These are phyloP conservation scores for Hanseniaspora mollemarum DNA, from an alignment of 805 yeast species.

Conservation along the genomic window DNA sequence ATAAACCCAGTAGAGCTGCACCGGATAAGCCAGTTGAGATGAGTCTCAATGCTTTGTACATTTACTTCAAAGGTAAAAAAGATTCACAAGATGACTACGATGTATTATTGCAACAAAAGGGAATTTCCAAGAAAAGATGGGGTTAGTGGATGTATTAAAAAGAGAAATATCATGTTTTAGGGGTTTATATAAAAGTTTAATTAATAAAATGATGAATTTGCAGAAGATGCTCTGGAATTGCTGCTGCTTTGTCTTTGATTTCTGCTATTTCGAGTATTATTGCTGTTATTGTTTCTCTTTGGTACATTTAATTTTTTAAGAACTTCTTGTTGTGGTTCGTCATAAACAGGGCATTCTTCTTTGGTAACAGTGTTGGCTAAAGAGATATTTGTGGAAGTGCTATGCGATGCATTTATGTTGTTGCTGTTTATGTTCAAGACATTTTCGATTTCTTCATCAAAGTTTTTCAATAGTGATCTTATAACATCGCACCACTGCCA, in stretches of 20 bases:
- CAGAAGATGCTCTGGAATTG: not conserved
- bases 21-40: slow-evolving; percentile 20
- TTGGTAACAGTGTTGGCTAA: not conserved
- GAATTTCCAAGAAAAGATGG: slow-evolving; percentile 20
- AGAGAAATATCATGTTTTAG: not conserved
- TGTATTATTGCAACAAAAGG: slow-evolving; percentile 19
- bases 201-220: slow-evolving; percentile 9
- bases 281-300: slow-evolving; percentile 9
- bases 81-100: slow-evolving; percentile 23
- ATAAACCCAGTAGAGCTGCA: slow-evolving; percentile 17
- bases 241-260: slow-evolving; percentile 1
- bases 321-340: not conserved
- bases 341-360: not conserved
- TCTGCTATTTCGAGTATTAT: not conserved
- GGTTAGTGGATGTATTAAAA: slow-evolving; percentile 14
- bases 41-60: slow-evolving; percentile 24
- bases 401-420: slow-evolving; percentile 19
- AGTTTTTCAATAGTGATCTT: slow-evolving; percentile 19
- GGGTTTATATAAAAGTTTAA: not conserved
- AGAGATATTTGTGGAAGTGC: not conserved
- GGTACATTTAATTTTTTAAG: not conserved
- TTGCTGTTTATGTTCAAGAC: slow-evolving; percentile 25
- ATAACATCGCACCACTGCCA: slow-evolving; percentile 25
- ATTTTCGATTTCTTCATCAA: slow-evolving; percentile 18
- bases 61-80: slow-evolving; percentile 24